Evolutionary conservation across 192 early-diverging fungal species (phyloP).

Genomic region (Cetraspora pellucida): DNA sequence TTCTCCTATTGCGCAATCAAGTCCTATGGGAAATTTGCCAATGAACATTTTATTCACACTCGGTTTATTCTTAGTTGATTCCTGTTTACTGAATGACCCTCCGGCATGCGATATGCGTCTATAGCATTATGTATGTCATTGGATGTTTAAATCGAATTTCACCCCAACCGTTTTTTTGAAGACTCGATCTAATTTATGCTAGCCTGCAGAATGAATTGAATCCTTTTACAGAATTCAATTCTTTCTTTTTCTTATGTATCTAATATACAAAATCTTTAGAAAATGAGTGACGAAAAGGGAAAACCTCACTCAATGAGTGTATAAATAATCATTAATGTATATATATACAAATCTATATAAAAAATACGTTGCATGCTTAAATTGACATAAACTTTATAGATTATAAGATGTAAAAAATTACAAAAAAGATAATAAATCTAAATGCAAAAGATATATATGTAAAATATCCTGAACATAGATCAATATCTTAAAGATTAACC

Average conservation of each 20-base stretch:
- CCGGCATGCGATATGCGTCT: background rate
- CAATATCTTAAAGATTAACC: too few species aligned
- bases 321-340: too few species aligned
- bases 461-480: too few species aligned
- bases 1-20: conserved; percentile 26
- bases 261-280: conserved; percentile 15
- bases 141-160: background rate
- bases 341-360: too few species aligned
- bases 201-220: background rate
- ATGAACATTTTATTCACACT: background rate
- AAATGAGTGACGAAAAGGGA: too few species aligned
- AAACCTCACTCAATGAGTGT: too few species aligned
- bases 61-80: conserved; percentile 34
- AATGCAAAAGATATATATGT: too few species aligned
- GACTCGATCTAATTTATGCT: background rate
- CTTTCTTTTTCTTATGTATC: background rate
- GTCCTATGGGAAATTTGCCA: background rate
- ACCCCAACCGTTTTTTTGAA: conserved; percentile 19
- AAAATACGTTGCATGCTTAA: too few species aligned
- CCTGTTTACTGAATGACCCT: background rate
- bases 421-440: too few species aligned
- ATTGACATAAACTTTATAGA: too few species aligned
- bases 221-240: background rate
- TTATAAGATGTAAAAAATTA: too few species aligned
- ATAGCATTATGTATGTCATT: background rate